Base-by-base conservation (phyloP, 805 yeast genomes). In the Suhomyces sp. region DNA sequence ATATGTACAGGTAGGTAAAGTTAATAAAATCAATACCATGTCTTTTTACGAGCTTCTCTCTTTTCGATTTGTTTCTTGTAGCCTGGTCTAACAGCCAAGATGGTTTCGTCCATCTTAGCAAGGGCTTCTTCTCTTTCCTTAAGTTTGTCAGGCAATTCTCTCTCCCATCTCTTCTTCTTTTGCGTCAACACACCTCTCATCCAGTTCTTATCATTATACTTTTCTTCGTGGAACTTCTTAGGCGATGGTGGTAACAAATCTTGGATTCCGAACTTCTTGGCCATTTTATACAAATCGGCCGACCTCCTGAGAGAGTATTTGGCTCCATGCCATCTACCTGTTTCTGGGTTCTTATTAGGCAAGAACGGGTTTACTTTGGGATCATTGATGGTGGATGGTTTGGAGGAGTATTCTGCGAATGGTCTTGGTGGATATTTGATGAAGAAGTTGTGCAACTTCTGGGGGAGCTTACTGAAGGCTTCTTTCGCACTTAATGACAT, bases 341-440 rank as follows among this genome's bases (percentile, higher is more conserved):
- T 90, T 22, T 87, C 81, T 19, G 96, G 90, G 68, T 91, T 91
- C 63, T 81, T 87, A 69, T 90, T 91, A 23, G 96, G 86, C 51
- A 90, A 69, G 69, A 92, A 92, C 50, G 97, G 97, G 70, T 92
- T 92, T 60, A 91, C 88, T 55, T 82, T 81, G 22, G 81, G 78
- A 47, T 90, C 92, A 47, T 72, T 73, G 22, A 88, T 84, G 27
- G 82, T 72, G 1, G 88, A 81, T 49, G 96, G 87, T 56, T 77
- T 79, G 2, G 77, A 71, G 5, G 89, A 76, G 68, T 90, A 92
- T 59, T 79, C 67, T 17, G 80, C 79, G 70, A 83, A 84, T n/a
- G 91, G 93, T 22, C 86, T 73, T 7, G 97, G 97, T 31, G 97
- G 97, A 65, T 83, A 89, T 67, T 83, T 86, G 48, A 82, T 77